Percentiles rank a stretch among this genome's conserved stretches.
Conservation (phyloP, 306 rosid species). For the Vachellia pachyceras region DNA sequence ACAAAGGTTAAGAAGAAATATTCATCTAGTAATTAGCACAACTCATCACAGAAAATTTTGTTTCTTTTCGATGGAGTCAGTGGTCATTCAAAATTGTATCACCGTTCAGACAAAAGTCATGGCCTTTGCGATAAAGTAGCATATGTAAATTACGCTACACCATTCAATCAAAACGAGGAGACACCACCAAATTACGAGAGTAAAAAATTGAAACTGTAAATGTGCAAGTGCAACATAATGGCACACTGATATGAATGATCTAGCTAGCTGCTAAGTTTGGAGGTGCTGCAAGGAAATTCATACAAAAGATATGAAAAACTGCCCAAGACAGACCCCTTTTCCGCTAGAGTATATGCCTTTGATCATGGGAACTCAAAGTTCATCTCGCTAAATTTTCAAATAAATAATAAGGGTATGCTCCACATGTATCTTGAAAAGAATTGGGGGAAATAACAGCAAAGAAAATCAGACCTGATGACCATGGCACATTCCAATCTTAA, state of each 20-base stretch:
- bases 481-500: conserved; percentile 95
- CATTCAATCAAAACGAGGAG: background rate
- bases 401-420: conserved; percentile 6
- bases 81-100: background rate
- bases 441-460: background rate
- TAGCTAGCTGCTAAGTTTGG: background rate
- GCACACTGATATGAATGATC: background rate
- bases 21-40: conserved; percentile 47
- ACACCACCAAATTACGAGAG: background rate
- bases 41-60: conserved; percentile 2
- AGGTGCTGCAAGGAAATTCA: background rate
- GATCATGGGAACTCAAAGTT: background rate
- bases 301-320: conserved; percentile 5
- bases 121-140: background rate
- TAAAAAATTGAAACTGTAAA: background rate
- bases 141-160: background rate
- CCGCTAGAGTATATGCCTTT: background rate
- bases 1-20: conserved; percentile 32
- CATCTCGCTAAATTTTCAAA: conserved; percentile 4
- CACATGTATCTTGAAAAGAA: conserved; percentile 29
- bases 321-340: background rate
- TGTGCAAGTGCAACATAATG: background rate
- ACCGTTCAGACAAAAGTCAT: background rate
- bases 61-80: background rate
- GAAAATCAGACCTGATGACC: conserved; percentile 84